Conservation (phyloP, 306 rosid genomes). For the Neltuma alba region DNA sequence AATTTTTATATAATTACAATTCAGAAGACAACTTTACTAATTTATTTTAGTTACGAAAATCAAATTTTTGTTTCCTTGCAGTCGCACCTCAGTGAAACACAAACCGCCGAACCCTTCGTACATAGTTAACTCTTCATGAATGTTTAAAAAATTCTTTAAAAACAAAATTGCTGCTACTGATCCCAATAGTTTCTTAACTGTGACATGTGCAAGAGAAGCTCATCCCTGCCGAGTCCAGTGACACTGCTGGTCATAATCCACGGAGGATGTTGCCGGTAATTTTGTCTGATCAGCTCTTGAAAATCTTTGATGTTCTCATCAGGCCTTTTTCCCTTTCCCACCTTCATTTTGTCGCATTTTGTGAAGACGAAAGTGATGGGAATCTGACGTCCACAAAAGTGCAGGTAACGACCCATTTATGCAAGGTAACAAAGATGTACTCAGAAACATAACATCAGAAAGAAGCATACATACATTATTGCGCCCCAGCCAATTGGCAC, state of each 20-base stretch:
- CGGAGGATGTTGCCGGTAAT: conserved; percentile 74
- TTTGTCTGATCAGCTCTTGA: conserved; percentile 71
- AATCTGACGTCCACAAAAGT: conserved; percentile 56
- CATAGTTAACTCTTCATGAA: conserved; percentile 17
- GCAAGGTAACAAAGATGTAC: not conserved
- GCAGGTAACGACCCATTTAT: not conserved
- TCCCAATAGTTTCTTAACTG: conserved; percentile 94
- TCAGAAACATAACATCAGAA: not conserved
- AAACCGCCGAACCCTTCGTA: not conserved
- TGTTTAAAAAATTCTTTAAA: not conserved
- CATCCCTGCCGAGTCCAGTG: conserved; percentile 90
- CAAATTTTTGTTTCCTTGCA: too few relatives aligned
- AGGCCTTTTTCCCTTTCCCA: conserved; percentile 70
- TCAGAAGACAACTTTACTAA: not conserved
- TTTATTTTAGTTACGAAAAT: too few relatives aligned
- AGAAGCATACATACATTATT: conserved; percentile 69
- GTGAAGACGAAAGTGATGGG: conserved; percentile 90
- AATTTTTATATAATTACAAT: not conserved
- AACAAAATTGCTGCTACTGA: conserved; percentile 44
- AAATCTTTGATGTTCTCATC: conserved; percentile 81
- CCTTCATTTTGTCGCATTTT: conserved; percentile 85
- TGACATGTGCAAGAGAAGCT: conserved; percentile 80
- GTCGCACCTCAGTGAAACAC: not conserved
- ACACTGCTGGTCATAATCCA: conserved; percentile 97
- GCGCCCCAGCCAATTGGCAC: conserved; percentile 95